phyloP scores from a whole-genome alignment of 306 rosid species.

The Hippophae rhamnoides region DNA sequence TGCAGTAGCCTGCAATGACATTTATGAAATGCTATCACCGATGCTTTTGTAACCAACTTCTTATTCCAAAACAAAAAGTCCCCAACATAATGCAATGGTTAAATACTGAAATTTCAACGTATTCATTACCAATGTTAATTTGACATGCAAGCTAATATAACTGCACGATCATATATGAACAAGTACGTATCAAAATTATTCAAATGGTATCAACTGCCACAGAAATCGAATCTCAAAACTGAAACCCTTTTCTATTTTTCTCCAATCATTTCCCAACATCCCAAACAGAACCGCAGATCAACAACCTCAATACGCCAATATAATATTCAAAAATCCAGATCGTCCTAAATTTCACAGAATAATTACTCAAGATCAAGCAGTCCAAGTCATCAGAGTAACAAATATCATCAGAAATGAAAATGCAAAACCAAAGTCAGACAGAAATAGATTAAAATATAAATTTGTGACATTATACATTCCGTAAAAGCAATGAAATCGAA shows the following conservation, averaged over 20 bases:
- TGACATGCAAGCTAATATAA: neutral
- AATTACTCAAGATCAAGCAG: slow-evolving; percentile 9
- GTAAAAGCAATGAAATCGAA: slow-evolving; percentile 3
- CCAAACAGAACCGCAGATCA: slow-evolving; percentile 19
- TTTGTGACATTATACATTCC: too few relatives aligned
- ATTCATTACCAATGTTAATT: neutral
- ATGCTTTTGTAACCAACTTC: neutral
- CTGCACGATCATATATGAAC: neutral
- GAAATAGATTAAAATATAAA: neutral
- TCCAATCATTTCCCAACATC: neutral
- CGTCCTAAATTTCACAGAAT: slow-evolving; percentile 20
- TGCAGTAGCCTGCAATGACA: slow-evolving; percentile 58
- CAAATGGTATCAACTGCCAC: neutral
- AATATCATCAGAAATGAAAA: slow-evolving; percentile 3
- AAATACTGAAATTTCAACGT: neutral
- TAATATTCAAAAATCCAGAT: slow-evolving; percentile 28
- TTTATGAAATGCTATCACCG: slow-evolving; percentile 1
- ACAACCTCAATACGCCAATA: slow-evolving; percentile 3
- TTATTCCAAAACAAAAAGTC: slow-evolving; percentile 1
- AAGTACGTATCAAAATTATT: neutral
- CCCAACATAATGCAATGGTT: neutral
- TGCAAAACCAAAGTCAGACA: neutral
- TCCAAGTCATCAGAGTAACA: neutral
- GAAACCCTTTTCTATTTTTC: neutral
- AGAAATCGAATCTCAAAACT: neutral